Percentiles rank a stretch among this genome's conserved stretches.
Evolutionary conservation across 1,139 yeast genomes (phyloP).

Genomic region (Arxiozyma telluris): DNA sequence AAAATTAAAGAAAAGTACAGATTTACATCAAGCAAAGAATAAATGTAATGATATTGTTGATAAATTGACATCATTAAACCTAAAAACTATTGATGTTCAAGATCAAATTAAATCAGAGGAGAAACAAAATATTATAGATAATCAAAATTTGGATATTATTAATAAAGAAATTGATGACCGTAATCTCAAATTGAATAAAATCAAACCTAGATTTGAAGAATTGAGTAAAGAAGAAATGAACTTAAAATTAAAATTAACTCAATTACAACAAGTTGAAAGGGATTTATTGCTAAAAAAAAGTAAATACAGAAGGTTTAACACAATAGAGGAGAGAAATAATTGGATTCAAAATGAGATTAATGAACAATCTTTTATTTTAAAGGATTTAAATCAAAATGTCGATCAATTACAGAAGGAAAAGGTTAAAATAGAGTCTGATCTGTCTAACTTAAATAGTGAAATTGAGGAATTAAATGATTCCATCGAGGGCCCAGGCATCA

Average conservation of each 20-base stretch:
- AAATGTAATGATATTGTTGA: conserved; percentile 36
- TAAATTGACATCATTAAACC: conserved; percentile 31
- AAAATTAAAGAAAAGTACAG: conserved; percentile 44
- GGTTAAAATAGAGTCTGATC: conserved; percentile 17
- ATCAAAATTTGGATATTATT: conserved; percentile 24
- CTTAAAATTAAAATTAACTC: conserved; percentile 36
- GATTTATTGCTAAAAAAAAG: conserved; percentile 67
- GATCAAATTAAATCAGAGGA: conserved; percentile 25
- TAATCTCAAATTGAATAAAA: conserved; percentile 34
- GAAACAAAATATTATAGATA: conserved; percentile 21
- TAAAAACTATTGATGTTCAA: conserved; percentile 28
- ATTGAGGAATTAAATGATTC: conserved; percentile 33
- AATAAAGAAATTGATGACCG: conserved; percentile 36
- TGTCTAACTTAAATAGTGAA: conserved; percentile 18
- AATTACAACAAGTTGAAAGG: conserved; percentile 47
- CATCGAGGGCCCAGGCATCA: conserved; percentile 33
- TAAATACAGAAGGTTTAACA: conserved; percentile 51
- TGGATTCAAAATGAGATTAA: conserved; percentile 55
- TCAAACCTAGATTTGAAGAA: conserved; percentile 38
- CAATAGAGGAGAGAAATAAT: conserved; percentile 50
- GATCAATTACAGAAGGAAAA: conserved; percentile 11
- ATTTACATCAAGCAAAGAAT: conserved; percentile 41
- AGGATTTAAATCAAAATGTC: conserved; percentile 8
- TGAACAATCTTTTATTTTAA: conserved; percentile 29
- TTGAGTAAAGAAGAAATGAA: conserved; percentile 37